A percentile compares a stretch with the other conserved stretches of the same genome.
Evolutionary conservation across 2,329 filamentous ascomycete genomes (phyloP).

Genomic region (Fusarium virguliforme): DNA sequence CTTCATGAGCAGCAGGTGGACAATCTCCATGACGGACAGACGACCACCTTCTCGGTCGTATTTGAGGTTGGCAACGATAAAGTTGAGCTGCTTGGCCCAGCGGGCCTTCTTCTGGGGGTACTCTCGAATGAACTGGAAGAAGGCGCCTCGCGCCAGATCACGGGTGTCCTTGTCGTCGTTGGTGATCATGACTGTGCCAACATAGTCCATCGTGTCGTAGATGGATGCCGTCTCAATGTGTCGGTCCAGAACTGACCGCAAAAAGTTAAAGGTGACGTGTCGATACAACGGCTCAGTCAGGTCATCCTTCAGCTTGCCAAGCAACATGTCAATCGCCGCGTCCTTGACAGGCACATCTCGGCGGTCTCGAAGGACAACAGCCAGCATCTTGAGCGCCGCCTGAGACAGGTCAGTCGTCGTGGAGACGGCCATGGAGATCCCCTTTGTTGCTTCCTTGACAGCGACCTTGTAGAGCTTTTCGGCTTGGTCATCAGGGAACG

Average conservation of each 20-base stretch:
- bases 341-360: slow-evolving; percentile 84
- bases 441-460: slow-evolving; percentile 85
- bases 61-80: slow-evolving; percentile 90
- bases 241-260: slow-evolving; percentile 88
- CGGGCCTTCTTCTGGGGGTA: slow-evolving; percentile 93
- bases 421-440: slow-evolving; percentile 82
- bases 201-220: slow-evolving; percentile 92
- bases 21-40: slow-evolving; percentile 92
- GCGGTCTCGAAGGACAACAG: slow-evolving; percentile 86
- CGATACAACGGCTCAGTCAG: slow-evolving; percentile 94
- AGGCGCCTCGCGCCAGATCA: slow-evolving; percentile 89
- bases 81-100: slow-evolving; percentile 90
- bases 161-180: slow-evolving; percentile 92
- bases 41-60: slow-evolving; percentile 92
- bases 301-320: slow-evolving; percentile 87
- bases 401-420: slow-evolving; percentile 90
- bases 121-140: slow-evolving; percentile 93
- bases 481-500: slow-evolving; percentile 80
- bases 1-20: slow-evolving; percentile 89
- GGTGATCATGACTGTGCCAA: slow-evolving; percentile 93
- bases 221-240: slow-evolving; percentile 89
- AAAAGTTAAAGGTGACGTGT: slow-evolving; percentile 94
- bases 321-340: slow-evolving; percentile 84
- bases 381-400: slow-evolving; percentile 89
- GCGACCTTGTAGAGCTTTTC: slow-evolving; percentile 80